Base-by-base conservation (phyloP, 768 basidiomycete genomes). In the Pisolithus microcarpus region DNA sequence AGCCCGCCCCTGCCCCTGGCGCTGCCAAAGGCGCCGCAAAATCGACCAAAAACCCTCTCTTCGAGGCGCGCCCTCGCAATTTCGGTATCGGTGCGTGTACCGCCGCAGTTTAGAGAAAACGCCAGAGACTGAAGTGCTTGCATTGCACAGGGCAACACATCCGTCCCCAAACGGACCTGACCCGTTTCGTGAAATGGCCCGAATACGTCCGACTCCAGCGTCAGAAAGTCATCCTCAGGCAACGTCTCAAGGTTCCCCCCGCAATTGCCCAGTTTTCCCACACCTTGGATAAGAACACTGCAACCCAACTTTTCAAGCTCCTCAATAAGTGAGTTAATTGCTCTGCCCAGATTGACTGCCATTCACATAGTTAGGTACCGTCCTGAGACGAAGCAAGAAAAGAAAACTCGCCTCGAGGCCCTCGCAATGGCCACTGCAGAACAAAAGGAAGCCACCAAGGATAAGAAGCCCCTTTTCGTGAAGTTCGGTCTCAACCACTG, bases 281-380 rank as follows among this genome's bases (percentile, higher is more conserved):
- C 81, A 93, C 93, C 42, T 78, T 99, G 65, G 95, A 99, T 82
- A 97, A 96, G 82, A 98, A 97, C 81, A 97, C 94, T 46, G 95
- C 95, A 19, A 93, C 90, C 28, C 94, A 97, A 71, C 73, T 98
- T 55, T 98, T 97, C 85, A 94, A 95, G 74, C 84, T 99, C 54
- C 71, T 97, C 43, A 95, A 99, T 84, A 97, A 97, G 80, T 80
- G 65, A 59, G 65, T 39, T 1, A 2, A 23, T 16, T 18, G 43
- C 13, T 21, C 13, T 44, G 24, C 24, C 13, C 43, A 7, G 24
- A 5, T 24, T 18, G 38, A 9, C 15, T 1, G 8, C 3, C 5
- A 4, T 28, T 45, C n/a, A 4, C 31, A 30, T 34, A 0, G 34
- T 6, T 39, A 70, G 69, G 51, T 91, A 93, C 74, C 84, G 89